Evolutionary conservation across 257 asterid species (phyloP), one percentile per base, ranked within the genome.

Genomic region (Mentha longifolia): DNA sequence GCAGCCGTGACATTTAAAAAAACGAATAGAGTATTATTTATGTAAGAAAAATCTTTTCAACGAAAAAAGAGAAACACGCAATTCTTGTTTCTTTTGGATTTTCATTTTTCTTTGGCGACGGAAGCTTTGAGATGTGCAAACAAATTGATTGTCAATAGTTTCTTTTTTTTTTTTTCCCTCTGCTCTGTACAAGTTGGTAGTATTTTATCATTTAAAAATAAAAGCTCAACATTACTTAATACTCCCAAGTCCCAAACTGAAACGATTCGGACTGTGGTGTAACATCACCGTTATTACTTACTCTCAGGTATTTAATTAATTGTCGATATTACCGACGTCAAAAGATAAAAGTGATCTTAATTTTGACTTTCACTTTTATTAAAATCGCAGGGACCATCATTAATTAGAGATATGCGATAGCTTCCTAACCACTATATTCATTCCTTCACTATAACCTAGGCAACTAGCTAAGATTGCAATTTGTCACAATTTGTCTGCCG

Each of bases 301-400:
- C 52, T 61, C 31, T 37, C 50, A 19, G 33, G 19, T 20, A 42
- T 3, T 33, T 33, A 33, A 33, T 63, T 22, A 35, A 35, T 33
- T 51, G 55, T 55, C 54, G 62, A 55, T 68, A 55, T 39, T 68
- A 68, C 65, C 65, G 20, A 68, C 39, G 73, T 35, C 1, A 54
- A 4, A 55, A 51, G 65, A 54, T 68, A 54, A 37, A 43, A 25
- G 7, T 25, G 16, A 5, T n/a, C 35, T 47, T 66, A 0, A 19
- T 17, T 45, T 68, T 52, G 2, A 11, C 39, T 11, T 35, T 35
- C 1, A 5, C 9, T 8, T 55, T 19, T 28, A 6, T 15, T 50
- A 16, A 16, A 50, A n/a, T 50, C 10, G 55, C 35, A 37, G 62
- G 73, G 73, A 68, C 55, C 72, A 67, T 9, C 52, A 68, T 37